Evolutionary conservation across 805 yeast species (phyloP), one percentile per base, ranked within the genome.

Genomic region (Cyberlindnera euphorbiae): DNA sequence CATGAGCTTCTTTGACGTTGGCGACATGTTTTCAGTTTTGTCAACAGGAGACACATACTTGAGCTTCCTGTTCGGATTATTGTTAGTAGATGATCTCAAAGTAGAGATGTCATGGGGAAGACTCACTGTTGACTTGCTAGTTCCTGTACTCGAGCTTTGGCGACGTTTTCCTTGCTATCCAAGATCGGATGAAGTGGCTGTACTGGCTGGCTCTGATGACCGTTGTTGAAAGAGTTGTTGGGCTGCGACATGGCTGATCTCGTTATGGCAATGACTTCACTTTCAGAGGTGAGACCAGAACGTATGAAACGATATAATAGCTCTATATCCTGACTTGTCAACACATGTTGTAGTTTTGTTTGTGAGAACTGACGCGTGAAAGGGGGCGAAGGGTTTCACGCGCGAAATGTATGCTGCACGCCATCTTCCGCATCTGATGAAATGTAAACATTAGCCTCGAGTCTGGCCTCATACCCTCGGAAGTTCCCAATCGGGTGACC

Each of bases 11-110:
- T 50, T 54, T 4, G 58, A 53, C 7, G 56, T 53, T 35, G 59
- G 59, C 1, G 58, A 53, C 33, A 54, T 23, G 38, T 53, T 54
- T 39, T 54, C 59, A 10, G 41, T 46, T 30, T 44, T 46, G 27
- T 54, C 59, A 2, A 57, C 53, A 17, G 59, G 59, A 6, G 59
- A 54, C 14, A 54, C 50, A 28, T 54, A 54, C 36, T 54, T 43
- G 13, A 54, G 44, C 35, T 54, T 54, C 32, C 59, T 54, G 28
- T 11, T 8, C 8, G 17, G 3, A 11, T 2, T 15, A 4, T 6
- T 24, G 47, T 43, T 37, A 45, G 44, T 30, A 21, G 13, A 7
- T 28, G 10, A 24, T 11, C 14, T 24, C 6, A n/a, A n/a, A n/a
- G 8, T 24, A 8, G 26, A n/a, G 8, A n/a, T 24, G 12, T 10